phyloP scores from a whole-genome alignment of 2,329 filamentous ascomycete genomes.

The Xylaria sp. region DNA sequence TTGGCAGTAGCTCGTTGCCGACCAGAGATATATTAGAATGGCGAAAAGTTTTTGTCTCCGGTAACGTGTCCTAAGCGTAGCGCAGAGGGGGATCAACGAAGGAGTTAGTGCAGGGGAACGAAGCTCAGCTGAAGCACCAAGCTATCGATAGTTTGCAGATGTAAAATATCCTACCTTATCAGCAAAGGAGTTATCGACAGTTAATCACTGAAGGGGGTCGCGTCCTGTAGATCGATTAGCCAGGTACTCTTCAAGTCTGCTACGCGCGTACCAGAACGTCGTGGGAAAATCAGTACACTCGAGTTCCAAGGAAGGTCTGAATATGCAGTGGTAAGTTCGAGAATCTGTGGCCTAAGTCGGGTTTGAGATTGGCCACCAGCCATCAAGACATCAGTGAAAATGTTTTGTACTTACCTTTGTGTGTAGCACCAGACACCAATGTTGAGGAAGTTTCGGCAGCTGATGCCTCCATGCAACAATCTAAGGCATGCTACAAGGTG shows the following conservation, averaged over 20 bases:
- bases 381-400: neutral
- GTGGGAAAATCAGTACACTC: neutral
- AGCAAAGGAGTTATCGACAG: too few relatives aligned
- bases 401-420: neutral
- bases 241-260: neutral
- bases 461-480: neutral
- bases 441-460: neutral
- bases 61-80: neutral
- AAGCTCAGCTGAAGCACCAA: neutral
- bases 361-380: neutral
- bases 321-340: neutral
- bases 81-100: neutral
- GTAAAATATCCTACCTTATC: neutral
- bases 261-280: neutral
- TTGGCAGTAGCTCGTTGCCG: neutral
- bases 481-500: neutral
- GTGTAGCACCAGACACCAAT: neutral
- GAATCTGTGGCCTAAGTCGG: neutral
- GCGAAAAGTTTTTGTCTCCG: neutral
- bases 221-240: neutral
- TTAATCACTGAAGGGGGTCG: neutral
- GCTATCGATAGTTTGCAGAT: neutral
- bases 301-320: neutral
- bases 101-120: neutral
- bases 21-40: neutral